Evolutionary conservation across 495 filamentous ascomycete species (phyloP).

Genomic region (Choiromyces venosus): DNA sequence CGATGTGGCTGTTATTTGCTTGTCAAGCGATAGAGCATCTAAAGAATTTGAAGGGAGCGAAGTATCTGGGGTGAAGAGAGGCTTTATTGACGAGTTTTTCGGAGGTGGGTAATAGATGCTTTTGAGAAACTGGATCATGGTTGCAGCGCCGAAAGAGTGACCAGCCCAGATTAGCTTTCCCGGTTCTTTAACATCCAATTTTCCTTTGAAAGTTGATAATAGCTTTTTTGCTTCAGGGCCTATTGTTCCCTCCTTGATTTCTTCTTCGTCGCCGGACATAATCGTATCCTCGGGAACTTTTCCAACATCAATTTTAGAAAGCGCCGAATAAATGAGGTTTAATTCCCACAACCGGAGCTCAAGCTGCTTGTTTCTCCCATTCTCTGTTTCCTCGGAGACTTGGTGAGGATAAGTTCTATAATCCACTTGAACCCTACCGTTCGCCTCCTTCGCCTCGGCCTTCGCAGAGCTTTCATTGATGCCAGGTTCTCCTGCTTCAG

Average conservation of each 20-base stretch:
- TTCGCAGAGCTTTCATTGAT: slow-evolving; percentile 12
- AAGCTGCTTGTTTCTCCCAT: slow-evolving; percentile 58
- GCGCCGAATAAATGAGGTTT: slow-evolving; percentile 56
- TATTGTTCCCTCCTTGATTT: slow-evolving; percentile 45
- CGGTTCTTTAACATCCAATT: slow-evolving; percentile 61
- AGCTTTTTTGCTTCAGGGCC: slow-evolving; percentile 34
- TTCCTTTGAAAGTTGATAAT: slow-evolving; percentile 50
- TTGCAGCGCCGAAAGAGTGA: slow-evolving; percentile 71
- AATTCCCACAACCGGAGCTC: slow-evolving; percentile 69
- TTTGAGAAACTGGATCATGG: slow-evolving; percentile 66
- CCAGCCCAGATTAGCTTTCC: slow-evolving; percentile 66
- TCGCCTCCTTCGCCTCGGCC: slow-evolving; percentile 1
- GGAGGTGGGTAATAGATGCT: slow-evolving; percentile 55
- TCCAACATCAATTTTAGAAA: slow-evolving; percentile 57
- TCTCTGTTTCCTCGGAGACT: slow-evolving; percentile 31
- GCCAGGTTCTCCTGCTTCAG: slow-evolving; percentile 23
- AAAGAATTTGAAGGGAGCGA: slow-evolving; percentile 51
- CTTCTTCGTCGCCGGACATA: slow-evolving; percentile 43
- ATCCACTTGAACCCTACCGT: slow-evolving; percentile 34
- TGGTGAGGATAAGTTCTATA: slow-evolving; percentile 40
- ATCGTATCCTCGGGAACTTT: slow-evolving; percentile 32
- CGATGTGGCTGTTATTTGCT: slow-evolving; percentile 59
- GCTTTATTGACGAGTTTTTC: slow-evolving; percentile 15
- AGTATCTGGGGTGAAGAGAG: slow-evolving; percentile 32
- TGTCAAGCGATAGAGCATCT: slow-evolving; percentile 48